Conservation (phyloP, 148 eudicot genomes). For the Mesembryanthemum crystallinum region DNA sequence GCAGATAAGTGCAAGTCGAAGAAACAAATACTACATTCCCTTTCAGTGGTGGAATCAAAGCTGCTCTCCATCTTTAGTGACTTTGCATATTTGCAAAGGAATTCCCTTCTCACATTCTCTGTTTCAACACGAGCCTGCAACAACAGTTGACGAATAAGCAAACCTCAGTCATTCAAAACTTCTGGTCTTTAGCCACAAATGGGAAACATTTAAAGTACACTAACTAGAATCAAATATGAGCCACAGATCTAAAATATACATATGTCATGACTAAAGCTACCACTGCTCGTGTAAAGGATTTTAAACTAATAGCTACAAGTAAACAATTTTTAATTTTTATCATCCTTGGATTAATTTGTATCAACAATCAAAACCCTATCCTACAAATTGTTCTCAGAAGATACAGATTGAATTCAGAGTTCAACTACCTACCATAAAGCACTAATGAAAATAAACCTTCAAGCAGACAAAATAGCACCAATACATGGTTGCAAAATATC, state of each 20-base stretch:
- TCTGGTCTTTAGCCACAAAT: background rate
- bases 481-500: background rate
- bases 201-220: background rate
- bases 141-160: slow-evolving; percentile 9
- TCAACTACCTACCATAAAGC: background rate
- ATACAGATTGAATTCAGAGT: background rate
- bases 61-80: slow-evolving; percentile 76
- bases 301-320: no score
- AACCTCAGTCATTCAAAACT: background rate
- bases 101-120: slow-evolving; percentile 75
- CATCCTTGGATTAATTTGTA: background rate
- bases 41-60: slow-evolving; percentile 82
- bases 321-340: background rate
- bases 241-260: background rate
- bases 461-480: background rate
- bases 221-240: background rate
- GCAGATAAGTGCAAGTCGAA: slow-evolving; percentile 96
- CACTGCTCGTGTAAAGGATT: background rate
- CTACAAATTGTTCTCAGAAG: background rate
- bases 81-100: slow-evolving; percentile 66
- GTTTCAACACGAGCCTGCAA: slow-evolving; percentile 75
- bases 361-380: background rate
- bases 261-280: background rate
- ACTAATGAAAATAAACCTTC: background rate
- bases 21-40: slow-evolving; percentile 86